Evolutionary conservation across 805 yeast genomes (phyloP).

Genomic region (Candida silvicultrix): DNA sequence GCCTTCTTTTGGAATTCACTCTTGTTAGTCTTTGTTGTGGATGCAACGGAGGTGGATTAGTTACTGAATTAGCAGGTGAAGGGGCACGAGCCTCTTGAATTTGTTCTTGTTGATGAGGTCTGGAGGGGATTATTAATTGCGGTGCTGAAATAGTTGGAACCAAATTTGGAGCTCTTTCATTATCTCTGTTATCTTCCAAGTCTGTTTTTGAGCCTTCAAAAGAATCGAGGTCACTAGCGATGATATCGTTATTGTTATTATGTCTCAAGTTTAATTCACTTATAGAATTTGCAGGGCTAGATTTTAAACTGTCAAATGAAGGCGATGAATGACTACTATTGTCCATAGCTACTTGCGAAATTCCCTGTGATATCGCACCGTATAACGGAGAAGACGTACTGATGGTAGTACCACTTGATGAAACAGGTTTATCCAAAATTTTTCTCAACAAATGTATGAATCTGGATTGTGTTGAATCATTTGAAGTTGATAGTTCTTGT

Average conservation of each 20-base stretch:
- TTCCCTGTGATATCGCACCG: constrained; percentile 2
- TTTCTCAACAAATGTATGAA: constrained; percentile 50
- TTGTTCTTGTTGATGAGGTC: neutral
- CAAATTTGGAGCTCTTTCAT: constrained; percentile 23
- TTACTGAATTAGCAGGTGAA: neutral
- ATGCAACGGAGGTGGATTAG: neutral
- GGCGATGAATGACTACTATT: constrained; percentile 1
- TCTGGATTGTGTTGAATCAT: constrained; percentile 45
- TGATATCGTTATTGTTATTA: neutral
- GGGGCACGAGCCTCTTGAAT: neutral
- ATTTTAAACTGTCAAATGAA: constrained; percentile 15
- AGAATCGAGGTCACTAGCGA: constrained; percentile 8
- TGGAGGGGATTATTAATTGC: constrained; percentile 9
- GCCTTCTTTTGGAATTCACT: constrained; percentile 18
- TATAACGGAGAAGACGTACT: constrained; percentile 5
- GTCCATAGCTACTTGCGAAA: constrained; percentile 2
- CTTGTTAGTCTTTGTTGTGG: constrained; percentile 1
- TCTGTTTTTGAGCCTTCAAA: constrained; percentile 1
- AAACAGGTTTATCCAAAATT: constrained; percentile 24
- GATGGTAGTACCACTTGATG: constrained; percentile 11
- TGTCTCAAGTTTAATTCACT: neutral
- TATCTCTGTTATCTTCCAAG: too few relatives aligned
- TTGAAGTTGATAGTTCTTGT: constrained; percentile 34
- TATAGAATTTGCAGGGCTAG: constrained; percentile 11
- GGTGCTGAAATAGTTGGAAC: constrained; percentile 32